These are phyloP conservation scores for Eucalyptus rudis DNA, from an alignment of 345 rosid species.

Conservation along the genomic window DNA sequence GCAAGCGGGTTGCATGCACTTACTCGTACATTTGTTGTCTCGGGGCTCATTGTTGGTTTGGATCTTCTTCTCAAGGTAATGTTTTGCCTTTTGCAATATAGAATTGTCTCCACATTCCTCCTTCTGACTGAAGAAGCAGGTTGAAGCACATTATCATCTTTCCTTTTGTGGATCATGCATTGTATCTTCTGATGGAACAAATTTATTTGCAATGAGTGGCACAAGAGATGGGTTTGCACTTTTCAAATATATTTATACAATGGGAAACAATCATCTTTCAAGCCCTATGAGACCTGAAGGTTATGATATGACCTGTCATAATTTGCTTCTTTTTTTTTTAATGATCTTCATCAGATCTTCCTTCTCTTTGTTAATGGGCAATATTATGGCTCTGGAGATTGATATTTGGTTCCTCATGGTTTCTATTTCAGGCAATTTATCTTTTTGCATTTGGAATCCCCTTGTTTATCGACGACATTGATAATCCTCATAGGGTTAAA, in stretches of 20 bases:
- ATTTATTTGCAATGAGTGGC: not conserved
- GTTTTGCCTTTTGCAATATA: not conserved
- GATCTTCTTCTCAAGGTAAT: conserved; percentile 83
- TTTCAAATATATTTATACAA: not conserved
- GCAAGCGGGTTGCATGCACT: conserved; percentile 69
- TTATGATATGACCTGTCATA: not conserved
- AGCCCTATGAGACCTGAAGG: not conserved
- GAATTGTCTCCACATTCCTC: not conserved
- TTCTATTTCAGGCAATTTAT: conserved; percentile 43
- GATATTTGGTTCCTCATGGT: not conserved
- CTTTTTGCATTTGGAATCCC: conserved; percentile 74
- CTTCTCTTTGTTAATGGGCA: not conserved
- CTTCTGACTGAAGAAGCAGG: not conserved
- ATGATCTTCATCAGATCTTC: not conserved
- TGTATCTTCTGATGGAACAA: not conserved
- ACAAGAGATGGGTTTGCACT: not conserved
- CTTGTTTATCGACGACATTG: conserved; percentile 49
- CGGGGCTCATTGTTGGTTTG: conserved; percentile 60
- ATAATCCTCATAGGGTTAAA: conserved; percentile 35
- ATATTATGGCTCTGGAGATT: not conserved
- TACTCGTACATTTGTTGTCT: conserved; percentile 63
- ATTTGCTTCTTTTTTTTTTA: not conserved
- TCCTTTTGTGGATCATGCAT: not conserved
- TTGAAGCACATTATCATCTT: not conserved
- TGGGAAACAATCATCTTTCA: not conserved